A percentile compares a stretch with the other conserved stretches of the same genome.
These are phyloP conservation scores for Rhizopogon vulgaris DNA, from an alignment of 768 basidiomycete genomes.

Conservation along the genomic window DNA sequence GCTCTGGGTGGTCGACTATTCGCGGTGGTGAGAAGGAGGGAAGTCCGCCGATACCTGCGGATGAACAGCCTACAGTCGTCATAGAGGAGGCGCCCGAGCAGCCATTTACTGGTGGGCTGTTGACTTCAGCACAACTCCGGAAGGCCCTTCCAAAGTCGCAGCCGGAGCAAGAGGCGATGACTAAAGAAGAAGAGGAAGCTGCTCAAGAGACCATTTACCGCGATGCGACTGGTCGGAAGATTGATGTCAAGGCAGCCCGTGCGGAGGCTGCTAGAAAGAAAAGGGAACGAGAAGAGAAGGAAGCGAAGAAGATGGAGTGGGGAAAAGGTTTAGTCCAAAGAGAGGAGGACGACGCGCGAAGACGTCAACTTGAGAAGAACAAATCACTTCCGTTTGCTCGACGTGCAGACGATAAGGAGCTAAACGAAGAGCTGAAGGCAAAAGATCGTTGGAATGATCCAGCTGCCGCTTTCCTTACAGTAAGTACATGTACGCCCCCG, in stretches of 20 bases:
- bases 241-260: slow-evolving; percentile 79
- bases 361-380: slow-evolving; percentile 62
- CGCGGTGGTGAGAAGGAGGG: slow-evolving; percentile 45
- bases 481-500: slow-evolving; percentile 29
- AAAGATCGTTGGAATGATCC: slow-evolving; percentile 95
- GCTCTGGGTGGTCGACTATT: slow-evolving; percentile 65
- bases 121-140: slow-evolving; percentile 71
- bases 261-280: slow-evolving; percentile 82
- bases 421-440: slow-evolving; percentile 81
- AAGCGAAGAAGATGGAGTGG: slow-evolving; percentile 95
- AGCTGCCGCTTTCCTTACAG: slow-evolving; percentile 90
- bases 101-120: slow-evolving; percentile 67
- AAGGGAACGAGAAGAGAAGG: slow-evolving; percentile 77
- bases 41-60: slow-evolving; percentile 47
- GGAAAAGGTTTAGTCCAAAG: slow-evolving; percentile 91
- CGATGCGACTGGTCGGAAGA: slow-evolving; percentile 80
- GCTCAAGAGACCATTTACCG: slow-evolving; percentile 93
- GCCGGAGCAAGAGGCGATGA: slow-evolving; percentile 31
- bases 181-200: slow-evolving; percentile 41
- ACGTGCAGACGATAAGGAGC: slow-evolving; percentile 71
- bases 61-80: slow-evolving; percentile 64
- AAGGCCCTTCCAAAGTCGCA: slow-evolving; percentile 46
- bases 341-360: slow-evolving; percentile 67
- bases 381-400: slow-evolving; percentile 64
- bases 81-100: slow-evolving; percentile 37